A percentile compares a stretch with the other conserved stretches of the same genome.
Conservation (phyloP, 768 basidiomycete species). For the Gloeostereum incarnatum region DNA sequence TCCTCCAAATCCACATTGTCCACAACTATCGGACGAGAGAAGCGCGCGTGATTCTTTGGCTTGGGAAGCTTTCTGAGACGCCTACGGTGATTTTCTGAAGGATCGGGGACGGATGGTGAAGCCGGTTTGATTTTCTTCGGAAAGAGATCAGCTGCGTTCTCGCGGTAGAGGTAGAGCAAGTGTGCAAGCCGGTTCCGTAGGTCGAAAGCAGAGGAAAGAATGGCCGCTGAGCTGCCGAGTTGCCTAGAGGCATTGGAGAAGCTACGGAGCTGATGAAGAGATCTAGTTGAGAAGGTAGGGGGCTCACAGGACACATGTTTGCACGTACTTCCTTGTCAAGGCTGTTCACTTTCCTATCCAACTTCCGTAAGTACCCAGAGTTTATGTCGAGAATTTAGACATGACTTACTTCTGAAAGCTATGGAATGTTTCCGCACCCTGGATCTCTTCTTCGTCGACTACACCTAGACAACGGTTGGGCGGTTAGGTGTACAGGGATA, state of each 20-base stretch:
- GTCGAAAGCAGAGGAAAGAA: conserved; percentile 64
- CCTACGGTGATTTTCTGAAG: not conserved
- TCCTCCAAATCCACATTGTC: conserved; percentile 54
- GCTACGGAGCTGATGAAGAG: conserved; percentile 49
- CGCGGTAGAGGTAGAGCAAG: conserved; percentile 60
- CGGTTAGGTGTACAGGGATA: not conserved
- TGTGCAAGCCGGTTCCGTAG: conserved; percentile 63
- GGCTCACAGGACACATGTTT: not conserved
- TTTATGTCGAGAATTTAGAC: conserved; percentile 3
- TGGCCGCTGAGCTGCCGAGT: conserved; percentile 68
- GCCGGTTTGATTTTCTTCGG: conserved; percentile 49
- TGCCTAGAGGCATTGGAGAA: conserved; percentile 72
- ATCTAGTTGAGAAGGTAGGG: not conserved
- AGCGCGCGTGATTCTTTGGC: conserved; percentile 34
- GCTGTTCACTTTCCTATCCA: conserved; percentile 42
- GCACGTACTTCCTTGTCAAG: conserved; percentile 52
- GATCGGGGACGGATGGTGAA: conserved; percentile 17
- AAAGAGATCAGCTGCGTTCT: conserved; percentile 72
- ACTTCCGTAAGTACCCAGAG: conserved; percentile 4
- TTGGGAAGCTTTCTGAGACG: conserved; percentile 15
- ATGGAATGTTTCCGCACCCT: conserved; percentile 56
- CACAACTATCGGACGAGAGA: conserved; percentile 41
- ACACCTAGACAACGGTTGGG: conserved; percentile 29
- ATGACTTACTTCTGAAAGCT: conserved; percentile 47
- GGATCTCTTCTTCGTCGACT: conserved; percentile 63